These are phyloP conservation scores for Cephalotrichum gorgonifer DNA, from an alignment of 2,329 filamentous ascomycete genomes.

Conservation along the genomic window DNA sequence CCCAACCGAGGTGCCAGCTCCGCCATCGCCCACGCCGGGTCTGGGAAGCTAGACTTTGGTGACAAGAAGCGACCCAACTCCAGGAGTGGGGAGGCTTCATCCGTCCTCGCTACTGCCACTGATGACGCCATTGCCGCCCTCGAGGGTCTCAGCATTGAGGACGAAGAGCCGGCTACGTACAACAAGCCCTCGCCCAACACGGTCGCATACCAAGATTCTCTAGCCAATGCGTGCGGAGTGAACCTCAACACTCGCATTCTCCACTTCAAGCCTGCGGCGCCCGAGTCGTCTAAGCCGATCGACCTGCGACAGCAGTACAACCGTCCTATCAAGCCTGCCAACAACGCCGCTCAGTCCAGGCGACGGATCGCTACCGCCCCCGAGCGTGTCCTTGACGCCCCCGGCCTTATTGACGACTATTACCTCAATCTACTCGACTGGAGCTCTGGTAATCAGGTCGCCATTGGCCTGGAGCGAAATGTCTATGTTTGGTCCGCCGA, in stretches of 20 bases:
- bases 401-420: constrained; percentile 94
- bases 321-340: constrained; percentile 75
- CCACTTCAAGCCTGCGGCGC: constrained; percentile 95
- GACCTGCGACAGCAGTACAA: constrained; percentile 98
- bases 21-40: constrained; percentile 69
- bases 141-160: constrained; percentile 64
- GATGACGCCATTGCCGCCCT: constrained; percentile 74
- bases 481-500: constrained; percentile 99
- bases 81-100: constrained; percentile 59
- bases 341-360: constrained; percentile 72
- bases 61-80: constrained; percentile 67
- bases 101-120: constrained; percentile 65
- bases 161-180: constrained; percentile 59
- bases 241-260: constrained; percentile 91
- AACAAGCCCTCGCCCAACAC: constrained; percentile 77
- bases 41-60: constrained; percentile 66
- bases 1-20: constrained; percentile 88
- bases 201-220: constrained; percentile 81
- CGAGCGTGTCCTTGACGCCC: constrained; percentile 91
- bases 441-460: constrained; percentile 96
- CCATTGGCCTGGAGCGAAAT: constrained; percentile 90
- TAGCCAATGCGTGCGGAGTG: constrained; percentile 86
- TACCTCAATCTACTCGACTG: constrained; percentile 98
- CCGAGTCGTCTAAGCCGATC: constrained; percentile 96
- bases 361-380: constrained; percentile 89